These are phyloP conservation scores for Cutaneotrichosporon mucoides DNA, from an alignment of 1,284 basidiomycete genomes.

Conservation along the genomic window DNA sequence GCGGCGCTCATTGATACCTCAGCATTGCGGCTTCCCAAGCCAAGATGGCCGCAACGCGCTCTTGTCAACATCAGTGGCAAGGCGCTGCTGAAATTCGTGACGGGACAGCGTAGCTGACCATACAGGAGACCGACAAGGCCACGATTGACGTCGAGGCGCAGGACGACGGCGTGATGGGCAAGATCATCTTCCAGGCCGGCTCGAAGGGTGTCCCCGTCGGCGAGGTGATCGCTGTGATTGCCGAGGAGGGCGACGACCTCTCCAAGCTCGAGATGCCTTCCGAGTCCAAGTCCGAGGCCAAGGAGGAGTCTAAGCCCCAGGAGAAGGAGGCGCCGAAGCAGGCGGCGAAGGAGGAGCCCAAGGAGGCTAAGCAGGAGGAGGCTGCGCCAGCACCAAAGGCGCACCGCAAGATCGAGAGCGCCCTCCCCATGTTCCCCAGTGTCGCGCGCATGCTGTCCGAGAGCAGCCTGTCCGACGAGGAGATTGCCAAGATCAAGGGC, in stretches of 20 bases:
- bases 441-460: constrained; percentile 44
- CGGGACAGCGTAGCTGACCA: background rate
- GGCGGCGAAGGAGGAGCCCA: background rate
- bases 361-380: constrained; percentile 14
- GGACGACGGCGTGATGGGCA: constrained; percentile 90
- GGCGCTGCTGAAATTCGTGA: background rate
- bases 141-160: constrained; percentile 99
- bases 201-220: constrained; percentile 83
- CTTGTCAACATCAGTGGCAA: background rate
- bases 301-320: constrained; percentile 9
- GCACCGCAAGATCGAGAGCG: constrained; percentile 38
- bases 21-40: too few relatives aligned
- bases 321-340: constrained; percentile 6
- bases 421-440: constrained; percentile 43
- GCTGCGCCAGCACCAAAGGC: constrained; percentile 4
- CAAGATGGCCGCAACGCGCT: too few relatives aligned
- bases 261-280: constrained; percentile 67
- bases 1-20: too few relatives aligned
- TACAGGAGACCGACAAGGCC: constrained; percentile 98
- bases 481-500: constrained; percentile 52
- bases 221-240: constrained; percentile 81
- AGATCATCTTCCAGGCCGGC: constrained; percentile 80
- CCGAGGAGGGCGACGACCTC: constrained; percentile 95
- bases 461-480: constrained; percentile 45
- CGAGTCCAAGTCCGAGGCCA: constrained; percentile 6